These are phyloP conservation scores for Raphidocelis subcapitata DNA, from an alignment of 139 green algal species.

Conservation along the genomic window DNA sequence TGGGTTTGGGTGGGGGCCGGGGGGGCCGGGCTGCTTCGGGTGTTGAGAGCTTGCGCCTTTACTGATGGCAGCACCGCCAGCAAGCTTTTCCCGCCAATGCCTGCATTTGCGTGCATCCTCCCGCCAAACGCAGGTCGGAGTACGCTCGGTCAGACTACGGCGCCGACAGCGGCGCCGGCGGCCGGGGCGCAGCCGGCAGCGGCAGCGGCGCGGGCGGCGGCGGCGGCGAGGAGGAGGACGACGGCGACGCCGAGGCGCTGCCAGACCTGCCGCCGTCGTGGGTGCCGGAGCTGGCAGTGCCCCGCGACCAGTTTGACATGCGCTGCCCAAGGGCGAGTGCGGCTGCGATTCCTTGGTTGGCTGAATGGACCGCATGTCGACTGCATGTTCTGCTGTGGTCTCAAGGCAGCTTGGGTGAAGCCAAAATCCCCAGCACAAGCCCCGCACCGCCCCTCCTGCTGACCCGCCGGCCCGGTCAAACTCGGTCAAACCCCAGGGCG, in stretches of 20 bases:
- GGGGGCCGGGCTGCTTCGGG: too few relatives aligned
- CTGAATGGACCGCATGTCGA: too few relatives aligned
- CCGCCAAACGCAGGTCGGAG: conserved; percentile 28
- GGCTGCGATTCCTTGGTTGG: too few relatives aligned
- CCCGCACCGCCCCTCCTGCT: neutral
- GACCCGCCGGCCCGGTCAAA: neutral
- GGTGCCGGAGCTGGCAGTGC: conserved; percentile 69
- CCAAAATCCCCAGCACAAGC: neutral
- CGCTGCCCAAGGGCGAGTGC: conserved; percentile 58
- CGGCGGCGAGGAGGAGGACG: conserved; percentile 20
- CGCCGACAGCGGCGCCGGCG: neutral
- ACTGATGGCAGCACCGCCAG: too few relatives aligned
- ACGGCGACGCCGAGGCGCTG: conserved; percentile 42
- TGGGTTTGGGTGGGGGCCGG: too few relatives aligned
- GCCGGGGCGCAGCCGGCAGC: conserved; percentile 14
- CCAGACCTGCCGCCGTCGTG: conserved; percentile 76
- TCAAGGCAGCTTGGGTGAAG: too few relatives aligned
- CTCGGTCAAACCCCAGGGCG: conserved; percentile 4
- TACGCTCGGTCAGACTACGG: conserved; percentile 2
- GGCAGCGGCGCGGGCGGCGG: neutral
- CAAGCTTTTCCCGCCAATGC: too few relatives aligned
- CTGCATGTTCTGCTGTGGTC: too few relatives aligned
- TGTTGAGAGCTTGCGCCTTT: too few relatives aligned
- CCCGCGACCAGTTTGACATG: conserved; percentile 78
- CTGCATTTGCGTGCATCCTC: too few relatives aligned